phyloP scores from a whole-genome alignment of 805 yeast genomes.

The Candida xyloterini region DNA sequence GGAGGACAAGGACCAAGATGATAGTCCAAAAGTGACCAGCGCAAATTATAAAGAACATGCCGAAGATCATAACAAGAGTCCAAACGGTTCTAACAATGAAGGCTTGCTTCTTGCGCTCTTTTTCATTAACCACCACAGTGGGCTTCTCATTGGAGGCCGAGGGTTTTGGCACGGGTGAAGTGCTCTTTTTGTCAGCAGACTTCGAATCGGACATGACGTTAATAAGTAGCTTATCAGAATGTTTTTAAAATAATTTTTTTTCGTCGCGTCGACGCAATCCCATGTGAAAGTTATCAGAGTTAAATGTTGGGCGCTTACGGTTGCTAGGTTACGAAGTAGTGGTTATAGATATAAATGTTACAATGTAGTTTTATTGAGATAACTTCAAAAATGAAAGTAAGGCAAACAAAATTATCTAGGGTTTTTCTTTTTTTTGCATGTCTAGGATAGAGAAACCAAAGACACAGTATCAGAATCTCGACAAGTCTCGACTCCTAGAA shows the following conservation, averaged over 20 bases:
- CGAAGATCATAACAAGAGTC: slow-evolving; percentile 87
- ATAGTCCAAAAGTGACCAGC: slow-evolving; percentile 87
- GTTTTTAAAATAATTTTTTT: slow-evolving; percentile 3
- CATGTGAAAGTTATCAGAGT: slow-evolving; percentile 3
- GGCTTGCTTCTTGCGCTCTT: slow-evolving; percentile 71
- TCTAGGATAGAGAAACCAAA: slow-evolving; percentile 8
- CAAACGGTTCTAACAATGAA: slow-evolving; percentile 86
- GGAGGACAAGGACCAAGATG: slow-evolving; percentile 65
- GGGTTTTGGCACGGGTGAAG: slow-evolving; percentile 2
- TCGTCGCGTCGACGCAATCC: slow-evolving; percentile 9
- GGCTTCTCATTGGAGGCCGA: slow-evolving; percentile 1
- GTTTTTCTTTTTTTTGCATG: slow-evolving; percentile 6
- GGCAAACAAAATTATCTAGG: background rate
- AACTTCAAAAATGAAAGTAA: background rate
- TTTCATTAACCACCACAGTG: slow-evolving; percentile 36
- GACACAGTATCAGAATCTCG: slow-evolving; percentile 28
- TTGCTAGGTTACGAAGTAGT: background rate
- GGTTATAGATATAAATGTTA: background rate
- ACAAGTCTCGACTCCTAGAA: slow-evolving; percentile 35
- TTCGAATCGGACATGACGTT: slow-evolving; percentile 6
- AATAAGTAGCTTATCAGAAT: slow-evolving; percentile 9
- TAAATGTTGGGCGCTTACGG: slow-evolving; percentile 1
- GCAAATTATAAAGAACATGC: slow-evolving; percentile 65
- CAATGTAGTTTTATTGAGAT: background rate
- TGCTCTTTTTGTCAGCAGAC: slow-evolving; percentile 1